Percentiles rank a stretch among this genome's conserved stretches.
These are phyloP conservation scores for Collybiopsis luxurians DNA, from an alignment of 768 basidiomycete species.

Conservation along the genomic window DNA sequence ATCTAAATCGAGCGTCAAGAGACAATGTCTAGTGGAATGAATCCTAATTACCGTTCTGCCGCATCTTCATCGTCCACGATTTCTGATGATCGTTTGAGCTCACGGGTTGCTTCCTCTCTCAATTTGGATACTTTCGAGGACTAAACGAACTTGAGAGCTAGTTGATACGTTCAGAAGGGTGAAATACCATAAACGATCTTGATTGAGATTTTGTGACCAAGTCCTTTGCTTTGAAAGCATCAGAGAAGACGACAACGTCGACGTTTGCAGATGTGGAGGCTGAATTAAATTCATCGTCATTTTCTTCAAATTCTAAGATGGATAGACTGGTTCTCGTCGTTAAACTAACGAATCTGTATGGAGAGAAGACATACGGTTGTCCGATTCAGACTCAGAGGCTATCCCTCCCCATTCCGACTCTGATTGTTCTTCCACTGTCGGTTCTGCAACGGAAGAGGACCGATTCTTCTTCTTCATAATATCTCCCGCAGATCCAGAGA, in stretches of 20 bases:
- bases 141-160: conserved; percentile 30
- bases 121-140: conserved; percentile 77
- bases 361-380: conserved; percentile 6
- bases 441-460: conserved; percentile 14
- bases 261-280: conserved; percentile 24
- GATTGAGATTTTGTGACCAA: conserved; percentile 33
- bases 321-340: background rate
- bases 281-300: conserved; percentile 44
- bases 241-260: conserved; percentile 59
- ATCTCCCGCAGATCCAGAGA: conserved; percentile 20
- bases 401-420: conserved; percentile 45
- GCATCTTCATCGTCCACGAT: conserved; percentile 41
- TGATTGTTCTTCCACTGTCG: conserved; percentile 28
- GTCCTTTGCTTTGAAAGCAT: conserved; percentile 21
- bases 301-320: conserved; percentile 35
- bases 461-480: conserved; percentile 18
- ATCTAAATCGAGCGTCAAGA: conserved; percentile 36
- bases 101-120: conserved; percentile 28
- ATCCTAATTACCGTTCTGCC: conserved; percentile 47
- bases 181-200: conserved; percentile 75
- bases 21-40: background rate
- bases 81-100: conserved; percentile 11
- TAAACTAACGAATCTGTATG: background rate
- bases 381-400: conserved; percentile 18
- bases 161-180: background rate